Evolutionary conservation across 352 stramenopile genomes (phyloP).

Genomic region (Phytophthora ramorum): DNA sequence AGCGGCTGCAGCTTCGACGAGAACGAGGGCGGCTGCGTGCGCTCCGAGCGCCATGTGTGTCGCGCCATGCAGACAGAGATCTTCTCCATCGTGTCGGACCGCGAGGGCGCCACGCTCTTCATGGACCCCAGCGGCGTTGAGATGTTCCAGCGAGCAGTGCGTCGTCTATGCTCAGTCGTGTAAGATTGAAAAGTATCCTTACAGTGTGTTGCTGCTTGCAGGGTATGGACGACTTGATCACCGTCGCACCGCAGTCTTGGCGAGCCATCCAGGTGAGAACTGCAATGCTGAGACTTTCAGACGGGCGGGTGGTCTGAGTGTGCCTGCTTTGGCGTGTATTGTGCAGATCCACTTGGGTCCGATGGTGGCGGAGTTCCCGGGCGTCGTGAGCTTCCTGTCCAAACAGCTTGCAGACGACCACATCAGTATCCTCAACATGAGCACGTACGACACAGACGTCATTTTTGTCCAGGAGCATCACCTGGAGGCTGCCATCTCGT

Average conservation of each 20-base stretch:
- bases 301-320: conserved; percentile 7
- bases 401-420: conserved; percentile 82
- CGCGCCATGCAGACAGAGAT: conserved; percentile 83
- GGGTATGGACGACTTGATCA: conserved; percentile 75
- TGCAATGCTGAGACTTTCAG: conserved; percentile 11
- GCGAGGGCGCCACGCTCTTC: conserved; percentile 80
- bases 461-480: conserved; percentile 85
- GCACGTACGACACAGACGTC: conserved; percentile 90
- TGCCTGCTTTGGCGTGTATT: conserved; percentile 6
- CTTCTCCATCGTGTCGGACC: conserved; percentile 85
- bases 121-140: conserved; percentile 85
- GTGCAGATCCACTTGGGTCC: conserved; percentile 83
- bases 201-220: conserved; percentile 18
- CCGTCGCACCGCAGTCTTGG: conserved; percentile 77
- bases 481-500: conserved; percentile 73
- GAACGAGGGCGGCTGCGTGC: conserved; percentile 59
- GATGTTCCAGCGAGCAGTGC: conserved; percentile 80
- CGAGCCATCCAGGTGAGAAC: conserved; percentile 71
- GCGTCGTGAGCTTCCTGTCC: conserved; percentile 86
- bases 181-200: neutral
- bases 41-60: conserved; percentile 62
- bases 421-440: conserved; percentile 93
- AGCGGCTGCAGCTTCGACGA: conserved; percentile 84
- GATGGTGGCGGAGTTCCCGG: conserved; percentile 88
- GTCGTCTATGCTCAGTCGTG: conserved; percentile 7